phyloP scores from a whole-genome alignment of 2,329 filamentous ascomycete species.

The Colletotrichum sp. region DNA sequence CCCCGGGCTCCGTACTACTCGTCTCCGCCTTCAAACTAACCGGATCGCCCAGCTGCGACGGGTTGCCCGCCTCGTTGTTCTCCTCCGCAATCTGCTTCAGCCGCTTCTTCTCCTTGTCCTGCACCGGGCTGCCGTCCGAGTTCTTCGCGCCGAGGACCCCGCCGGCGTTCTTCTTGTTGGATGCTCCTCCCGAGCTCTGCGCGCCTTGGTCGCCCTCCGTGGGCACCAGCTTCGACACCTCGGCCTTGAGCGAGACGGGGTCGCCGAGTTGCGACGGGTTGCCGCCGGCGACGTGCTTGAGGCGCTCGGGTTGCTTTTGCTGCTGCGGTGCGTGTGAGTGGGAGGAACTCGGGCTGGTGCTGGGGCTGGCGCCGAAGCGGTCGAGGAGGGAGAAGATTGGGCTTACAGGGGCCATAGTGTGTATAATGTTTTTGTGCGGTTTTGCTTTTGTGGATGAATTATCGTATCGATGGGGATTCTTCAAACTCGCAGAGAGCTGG shows the following conservation, averaged over 20 bases:
- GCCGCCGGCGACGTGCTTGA: constrained; percentile 25
- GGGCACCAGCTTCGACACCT: constrained; percentile 24
- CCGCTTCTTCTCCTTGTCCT: constrained; percentile 12
- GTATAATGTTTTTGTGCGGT: accelerated
- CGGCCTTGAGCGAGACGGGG: constrained; percentile 44
- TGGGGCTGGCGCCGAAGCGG: not conserved
- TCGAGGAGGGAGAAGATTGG: not conserved
- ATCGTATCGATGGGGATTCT: not conserved
- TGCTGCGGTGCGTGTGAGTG: not conserved
- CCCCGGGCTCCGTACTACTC: constrained; percentile 32
- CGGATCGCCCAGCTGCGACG: constrained; percentile 42
- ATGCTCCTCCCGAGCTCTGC: not conserved
- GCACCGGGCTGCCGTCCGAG: constrained; percentile 18
- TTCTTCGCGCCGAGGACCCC: constrained; percentile 1
- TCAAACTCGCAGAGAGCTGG: accelerated
- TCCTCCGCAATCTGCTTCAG: constrained; percentile 24
- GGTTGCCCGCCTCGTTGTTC: constrained; percentile 35
- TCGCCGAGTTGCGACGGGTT: constrained; percentile 44
- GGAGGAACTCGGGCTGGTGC: not conserved
- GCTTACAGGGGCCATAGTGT: constrained; percentile 17
- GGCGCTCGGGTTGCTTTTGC: constrained; percentile 17
- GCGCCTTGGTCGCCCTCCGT: constrained; percentile 16
- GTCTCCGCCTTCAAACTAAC: constrained; percentile 44
- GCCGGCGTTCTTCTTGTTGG: not conserved
- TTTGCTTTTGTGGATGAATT: not conserved